A percentile compares a stretch with the other conserved stretches of the same genome.
phyloP scores from a whole-genome alignment of 1,284 basidiomycete genomes.

The Termitomyces sp. region DNA sequence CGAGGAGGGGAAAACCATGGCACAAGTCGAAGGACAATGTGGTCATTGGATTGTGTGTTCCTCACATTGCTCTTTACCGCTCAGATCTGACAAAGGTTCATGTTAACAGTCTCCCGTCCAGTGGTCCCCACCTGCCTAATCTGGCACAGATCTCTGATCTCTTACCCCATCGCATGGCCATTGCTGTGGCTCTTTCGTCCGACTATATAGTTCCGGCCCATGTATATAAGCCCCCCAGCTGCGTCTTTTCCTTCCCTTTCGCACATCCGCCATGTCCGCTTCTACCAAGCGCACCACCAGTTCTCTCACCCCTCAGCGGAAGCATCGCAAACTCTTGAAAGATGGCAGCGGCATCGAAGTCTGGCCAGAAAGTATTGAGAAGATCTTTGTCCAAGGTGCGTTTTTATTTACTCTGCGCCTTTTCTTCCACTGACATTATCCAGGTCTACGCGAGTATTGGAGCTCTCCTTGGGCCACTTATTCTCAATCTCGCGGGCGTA shows the following conservation, averaged over 20 bases:
- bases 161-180: constrained; percentile 6
- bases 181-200: constrained; percentile 14
- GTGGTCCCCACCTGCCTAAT: constrained; percentile 19
- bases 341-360: constrained; percentile 71
- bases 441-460: constrained; percentile 72
- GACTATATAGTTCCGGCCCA: constrained; percentile 23
- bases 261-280: constrained; percentile 16
- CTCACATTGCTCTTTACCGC: background rate
- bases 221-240: constrained; percentile 29
- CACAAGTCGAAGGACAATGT: background rate
- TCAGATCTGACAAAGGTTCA: background rate
- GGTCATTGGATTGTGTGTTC: background rate
- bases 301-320: constrained; percentile 69
- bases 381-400: constrained; percentile 68
- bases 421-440: background rate
- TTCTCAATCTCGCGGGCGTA: constrained; percentile 69
- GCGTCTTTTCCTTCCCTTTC: constrained; percentile 21
- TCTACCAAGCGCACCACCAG: constrained; percentile 21
- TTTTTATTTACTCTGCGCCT: constrained; percentile 8
- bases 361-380: constrained; percentile 73
- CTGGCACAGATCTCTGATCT: constrained; percentile 21
- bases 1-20: background rate
- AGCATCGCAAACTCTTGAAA: constrained; percentile 78
- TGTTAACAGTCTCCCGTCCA: constrained; percentile 12
- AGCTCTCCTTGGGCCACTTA: constrained; percentile 73